Evolutionary conservation across 2,329 filamentous ascomycete species (phyloP), one percentile per base, ranked within the genome.

Genomic region (Chaetomium sp.): DNA sequence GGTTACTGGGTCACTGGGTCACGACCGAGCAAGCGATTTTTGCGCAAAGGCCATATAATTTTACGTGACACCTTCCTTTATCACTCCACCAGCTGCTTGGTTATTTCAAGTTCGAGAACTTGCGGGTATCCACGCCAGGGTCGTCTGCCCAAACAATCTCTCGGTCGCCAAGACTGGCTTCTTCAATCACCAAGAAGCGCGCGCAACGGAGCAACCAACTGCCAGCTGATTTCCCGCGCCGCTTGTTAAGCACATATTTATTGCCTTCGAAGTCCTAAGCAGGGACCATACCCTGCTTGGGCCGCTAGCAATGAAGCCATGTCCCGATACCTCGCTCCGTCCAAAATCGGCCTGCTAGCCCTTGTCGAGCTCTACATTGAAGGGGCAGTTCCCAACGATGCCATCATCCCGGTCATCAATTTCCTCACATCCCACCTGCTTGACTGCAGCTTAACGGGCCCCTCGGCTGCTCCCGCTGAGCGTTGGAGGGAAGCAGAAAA

Each of bases 271-370:
- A 42, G 23, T 13, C 10, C 19, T 27, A 29, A 45, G 47, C 19
- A 9, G 38, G n/a, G 19, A 19, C 21, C 47, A 5, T 25, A 21
- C 25, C 50, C 42, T 50, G 49, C 19, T 25, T 29, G 27, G 50
- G 25, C 29, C 56, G 21, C 13, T 42, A n/a, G 38, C 38, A 42
- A 33, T 29, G 25, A 42, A 56, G 49, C 16, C 60, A 96, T 94
- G 89, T 85, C 89, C 72, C 90, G 90, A 64, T 96, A 90, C 76
- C 83, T 98, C 54, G 96, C 91, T n/a, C 91, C 94, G 13, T 89
- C 92, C 70, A 96, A 95, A 75, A 85, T 98, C 70, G 89, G 90
- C 73, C 83, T 97, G 27, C 84, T 98, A 62, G 86, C 87, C 62
- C 85, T 99, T 60, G 85, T 95, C 60, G 87, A 92, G 71, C 83